A percentile compares a stretch with the other conserved stretches of the same genome.
phyloP scores from a whole-genome alignment of 371 early-diverging fungal genomes.

The Blastocladiella emersonii region DNA sequence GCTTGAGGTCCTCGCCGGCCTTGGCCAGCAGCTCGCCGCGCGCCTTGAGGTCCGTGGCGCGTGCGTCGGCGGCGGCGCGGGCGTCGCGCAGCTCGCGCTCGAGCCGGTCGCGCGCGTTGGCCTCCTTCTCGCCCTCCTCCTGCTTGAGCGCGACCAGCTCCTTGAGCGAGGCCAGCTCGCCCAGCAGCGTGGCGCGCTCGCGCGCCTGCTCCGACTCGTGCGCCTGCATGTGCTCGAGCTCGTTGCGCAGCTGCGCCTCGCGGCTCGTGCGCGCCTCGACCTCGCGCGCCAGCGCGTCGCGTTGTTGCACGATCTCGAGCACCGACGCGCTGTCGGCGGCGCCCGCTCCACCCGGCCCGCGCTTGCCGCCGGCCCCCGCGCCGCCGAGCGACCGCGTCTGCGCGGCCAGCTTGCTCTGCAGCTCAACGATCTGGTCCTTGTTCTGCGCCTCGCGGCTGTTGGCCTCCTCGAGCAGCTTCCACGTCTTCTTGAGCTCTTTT shows the following conservation, averaged over 20 bases:
- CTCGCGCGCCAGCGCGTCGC: not conserved
- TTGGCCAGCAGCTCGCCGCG: conserved; percentile 9
- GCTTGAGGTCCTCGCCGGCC: not conserved
- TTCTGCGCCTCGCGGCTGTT: conserved; percentile 19
- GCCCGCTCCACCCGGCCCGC: too few species aligned
- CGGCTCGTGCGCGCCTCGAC: not conserved
- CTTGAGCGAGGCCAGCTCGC: conserved; percentile 10
- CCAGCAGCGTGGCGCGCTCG: not conserved
- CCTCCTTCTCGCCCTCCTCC: conserved; percentile 16
- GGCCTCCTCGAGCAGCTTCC: conserved; percentile 30
- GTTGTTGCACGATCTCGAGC: not conserved
- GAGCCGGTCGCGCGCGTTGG: conserved; percentile 14
- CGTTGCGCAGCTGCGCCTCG: not conserved
- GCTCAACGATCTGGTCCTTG: conserved; percentile 18
- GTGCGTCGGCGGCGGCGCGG: not conserved
- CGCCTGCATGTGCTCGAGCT: not conserved
- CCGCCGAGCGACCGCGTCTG: not conserved
- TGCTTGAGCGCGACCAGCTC: conserved; percentile 17
- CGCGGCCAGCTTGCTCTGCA: conserved; percentile 13
- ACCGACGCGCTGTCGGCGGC: not conserved
- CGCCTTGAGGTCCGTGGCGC: conserved; percentile 11
- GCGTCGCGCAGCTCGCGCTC: conserved; percentile 10
- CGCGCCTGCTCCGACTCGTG: not conserved
- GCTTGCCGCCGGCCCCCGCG: not conserved
- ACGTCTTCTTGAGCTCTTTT: conserved; percentile 33